These are phyloP conservation scores for Naganishia liquefaciens DNA, from an alignment of 1,284 basidiomycete genomes.

Conservation along the genomic window DNA sequence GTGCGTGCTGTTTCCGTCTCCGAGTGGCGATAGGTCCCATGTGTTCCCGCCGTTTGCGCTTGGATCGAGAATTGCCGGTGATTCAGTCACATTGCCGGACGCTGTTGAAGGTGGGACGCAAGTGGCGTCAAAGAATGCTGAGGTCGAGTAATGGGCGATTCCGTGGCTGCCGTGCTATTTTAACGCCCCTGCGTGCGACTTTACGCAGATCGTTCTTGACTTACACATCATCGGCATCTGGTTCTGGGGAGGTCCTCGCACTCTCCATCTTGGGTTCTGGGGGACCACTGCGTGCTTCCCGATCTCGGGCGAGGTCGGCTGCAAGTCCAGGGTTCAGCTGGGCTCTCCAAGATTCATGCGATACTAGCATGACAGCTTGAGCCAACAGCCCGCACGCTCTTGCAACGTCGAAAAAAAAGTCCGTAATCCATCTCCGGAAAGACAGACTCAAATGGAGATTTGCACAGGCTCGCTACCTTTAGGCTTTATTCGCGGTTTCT, in stretches of 20 bases:
- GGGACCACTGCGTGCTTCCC: too few relatives aligned
- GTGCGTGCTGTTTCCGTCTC: background rate
- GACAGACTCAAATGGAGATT: too few relatives aligned
- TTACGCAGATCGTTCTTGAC: background rate
- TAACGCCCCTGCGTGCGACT: background rate
- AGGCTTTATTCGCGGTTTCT: too few relatives aligned
- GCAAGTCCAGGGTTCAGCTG: too few relatives aligned
- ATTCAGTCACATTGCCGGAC: background rate
- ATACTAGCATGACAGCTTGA: too few relatives aligned
- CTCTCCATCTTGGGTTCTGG: slow-evolving; percentile 4
- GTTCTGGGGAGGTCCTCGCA: slow-evolving; percentile 11
- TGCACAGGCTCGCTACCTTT: too few relatives aligned
- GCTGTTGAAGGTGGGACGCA: slow-evolving; percentile 4
- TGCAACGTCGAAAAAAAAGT: too few relatives aligned
- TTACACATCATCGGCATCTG: slow-evolving; percentile 22
- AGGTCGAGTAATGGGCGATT: slow-evolving; percentile 26
- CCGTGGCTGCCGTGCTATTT: slow-evolving; percentile 1
- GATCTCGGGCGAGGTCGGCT: too few relatives aligned
- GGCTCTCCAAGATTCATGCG: too few relatives aligned
- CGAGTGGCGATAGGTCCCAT: slow-evolving; percentile 9
- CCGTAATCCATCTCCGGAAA: too few relatives aligned
- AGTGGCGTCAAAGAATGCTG: slow-evolving; percentile 22
- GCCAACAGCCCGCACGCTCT: too few relatives aligned
- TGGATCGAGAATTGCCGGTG: background rate
- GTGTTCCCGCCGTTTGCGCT: background rate